Evolutionary conservation across 495 filamentous ascomycete genomes (phyloP).

Genomic region (Aspergillus baeticus): DNA sequence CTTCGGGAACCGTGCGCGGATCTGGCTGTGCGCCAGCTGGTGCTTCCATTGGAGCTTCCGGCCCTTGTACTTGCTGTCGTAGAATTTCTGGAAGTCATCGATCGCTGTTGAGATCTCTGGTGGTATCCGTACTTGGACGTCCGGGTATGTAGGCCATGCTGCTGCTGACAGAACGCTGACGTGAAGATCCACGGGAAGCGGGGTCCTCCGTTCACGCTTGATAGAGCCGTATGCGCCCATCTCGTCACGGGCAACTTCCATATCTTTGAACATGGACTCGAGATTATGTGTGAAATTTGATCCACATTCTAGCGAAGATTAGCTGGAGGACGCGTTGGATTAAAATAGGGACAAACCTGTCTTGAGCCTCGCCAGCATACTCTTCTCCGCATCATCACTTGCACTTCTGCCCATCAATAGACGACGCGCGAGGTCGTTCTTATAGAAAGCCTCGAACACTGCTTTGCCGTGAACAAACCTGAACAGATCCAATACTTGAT

Average conservation of each 20-base stretch:
- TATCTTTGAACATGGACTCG: slow-evolving; percentile 98
- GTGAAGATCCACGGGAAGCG: slow-evolving; percentile 67
- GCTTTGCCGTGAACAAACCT: slow-evolving; percentile 96
- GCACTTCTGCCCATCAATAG: slow-evolving; percentile 89
- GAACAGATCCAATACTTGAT: slow-evolving; percentile 90
- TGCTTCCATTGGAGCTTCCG: slow-evolving; percentile 90
- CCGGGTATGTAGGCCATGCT: slow-evolving; percentile 90
- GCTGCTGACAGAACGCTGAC: slow-evolving; percentile 84
- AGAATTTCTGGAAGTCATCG: slow-evolving; percentile 74
- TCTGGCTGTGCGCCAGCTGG: slow-evolving; percentile 79
- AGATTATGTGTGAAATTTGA: slow-evolving; percentile 92
- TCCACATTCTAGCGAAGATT: slow-evolving; percentile 68
- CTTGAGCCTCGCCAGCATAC: slow-evolving; percentile 88
- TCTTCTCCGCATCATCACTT: slow-evolving; percentile 90
- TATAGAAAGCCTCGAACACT: slow-evolving; percentile 98
- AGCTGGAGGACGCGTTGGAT: not conserved
- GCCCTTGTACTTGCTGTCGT: slow-evolving; percentile 82
- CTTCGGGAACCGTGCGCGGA: slow-evolving; percentile 74
- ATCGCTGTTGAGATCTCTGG: slow-evolving; percentile 65
- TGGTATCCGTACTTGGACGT: slow-evolving; percentile 74
- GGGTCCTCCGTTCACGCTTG: slow-evolving; percentile 47
- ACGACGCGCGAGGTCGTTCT: slow-evolving; percentile 87
- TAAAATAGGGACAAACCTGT: slow-evolving; percentile 48
- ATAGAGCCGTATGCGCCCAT: slow-evolving; percentile 71
- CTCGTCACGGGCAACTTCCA: slow-evolving; percentile 84